A percentile compares a stretch with the other conserved stretches of the same genome.
Conservation (phyloP, 306 rosid genomes). For the Arachis stenosperma region DNA sequence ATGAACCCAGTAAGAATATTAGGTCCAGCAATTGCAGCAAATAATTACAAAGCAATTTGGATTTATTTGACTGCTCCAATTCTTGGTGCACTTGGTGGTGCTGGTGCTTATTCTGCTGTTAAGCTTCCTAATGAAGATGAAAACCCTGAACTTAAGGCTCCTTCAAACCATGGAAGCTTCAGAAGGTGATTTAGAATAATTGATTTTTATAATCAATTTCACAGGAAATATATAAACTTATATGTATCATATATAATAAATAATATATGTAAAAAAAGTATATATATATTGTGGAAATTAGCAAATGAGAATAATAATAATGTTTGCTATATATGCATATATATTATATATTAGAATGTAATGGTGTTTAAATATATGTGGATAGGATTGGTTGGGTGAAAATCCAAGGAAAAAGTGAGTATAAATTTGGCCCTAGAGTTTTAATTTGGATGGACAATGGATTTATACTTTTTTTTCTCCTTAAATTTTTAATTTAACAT, state of each 20-base stretch:
- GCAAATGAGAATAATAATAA: neutral
- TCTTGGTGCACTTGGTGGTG: slow-evolving; percentile 72
- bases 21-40: slow-evolving; percentile 81
- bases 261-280: neutral
- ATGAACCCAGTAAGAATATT: slow-evolving; percentile 86
- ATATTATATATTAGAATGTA: neutral
- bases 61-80: slow-evolving; percentile 79
- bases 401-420: neutral
- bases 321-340: slow-evolving; percentile 9
- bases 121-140: slow-evolving; percentile 60
- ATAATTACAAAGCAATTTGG: slow-evolving; percentile 80
- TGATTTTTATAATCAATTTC: neutral
- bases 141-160: slow-evolving; percentile 32
- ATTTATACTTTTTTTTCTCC: no score
- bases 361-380: neutral
- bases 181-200: slow-evolving; percentile 46
- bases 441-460: no score
- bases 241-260: neutral
- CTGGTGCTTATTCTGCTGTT: slow-evolving; percentile 66
- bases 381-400: neutral
- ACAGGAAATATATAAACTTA: neutral
- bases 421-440: neutral
- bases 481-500: no score
- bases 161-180: slow-evolving; percentile 51
- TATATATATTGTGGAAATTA: neutral